A percentile compares a stretch with the other conserved stretches of the same genome.
Conservation (phyloP, 345 rosid species). For the Microthlaspi erraticum region DNA sequence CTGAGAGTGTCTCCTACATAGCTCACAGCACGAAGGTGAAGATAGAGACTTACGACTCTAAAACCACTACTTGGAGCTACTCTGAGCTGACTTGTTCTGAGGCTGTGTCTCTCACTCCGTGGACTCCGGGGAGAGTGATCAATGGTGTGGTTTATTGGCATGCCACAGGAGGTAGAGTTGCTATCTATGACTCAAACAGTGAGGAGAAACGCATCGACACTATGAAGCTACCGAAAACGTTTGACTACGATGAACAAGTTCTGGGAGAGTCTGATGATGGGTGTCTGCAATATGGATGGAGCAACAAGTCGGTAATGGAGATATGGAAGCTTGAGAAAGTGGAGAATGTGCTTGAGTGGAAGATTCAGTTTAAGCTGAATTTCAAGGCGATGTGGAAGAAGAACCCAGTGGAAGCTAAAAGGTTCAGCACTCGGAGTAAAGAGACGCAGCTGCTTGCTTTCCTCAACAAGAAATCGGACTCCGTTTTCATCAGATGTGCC, state of each 20-base stretch:
- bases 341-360: constrained; percentile 46
- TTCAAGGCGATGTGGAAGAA: constrained; percentile 62
- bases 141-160: constrained; percentile 59
- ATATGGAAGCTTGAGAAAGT: constrained; percentile 60
- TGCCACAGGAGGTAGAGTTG: constrained; percentile 55
- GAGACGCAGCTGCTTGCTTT: constrained; percentile 61
- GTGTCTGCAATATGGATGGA: constrained; percentile 62
- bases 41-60: constrained; percentile 59
- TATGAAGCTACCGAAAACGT: constrained; percentile 56
- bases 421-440: constrained; percentile 43
- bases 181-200: constrained; percentile 51
- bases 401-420: constrained; percentile 45
- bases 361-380: constrained; percentile 47
- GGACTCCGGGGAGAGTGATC: constrained; percentile 60
- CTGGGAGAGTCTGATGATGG: constrained; percentile 66
- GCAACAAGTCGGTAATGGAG: constrained; percentile 52
- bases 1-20: constrained; percentile 53
- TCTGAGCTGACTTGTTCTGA: constrained; percentile 55
- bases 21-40: constrained; percentile 44
- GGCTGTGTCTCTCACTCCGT: constrained; percentile 52
- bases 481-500: constrained; percentile 57
- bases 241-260: constrained; percentile 57
- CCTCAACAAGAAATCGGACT: constrained; percentile 47
- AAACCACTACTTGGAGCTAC: constrained; percentile 60
- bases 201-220: constrained; percentile 48